Evolutionary conservation across 768 basidiomycete genomes (phyloP).

Genomic region (Postia placenta): DNA sequence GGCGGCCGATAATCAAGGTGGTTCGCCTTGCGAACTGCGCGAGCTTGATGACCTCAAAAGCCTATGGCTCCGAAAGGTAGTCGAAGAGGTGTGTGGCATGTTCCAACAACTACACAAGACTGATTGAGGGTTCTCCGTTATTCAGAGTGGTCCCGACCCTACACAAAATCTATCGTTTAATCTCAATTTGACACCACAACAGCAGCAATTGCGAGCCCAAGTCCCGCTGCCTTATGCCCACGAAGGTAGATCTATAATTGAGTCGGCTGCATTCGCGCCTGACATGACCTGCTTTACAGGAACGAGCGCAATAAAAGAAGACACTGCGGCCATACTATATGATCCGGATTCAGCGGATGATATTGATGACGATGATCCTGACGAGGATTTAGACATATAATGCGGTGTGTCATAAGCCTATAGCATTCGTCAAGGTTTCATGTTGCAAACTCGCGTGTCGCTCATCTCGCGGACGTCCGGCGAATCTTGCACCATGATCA

Average conservation of each 20-base stretch:
- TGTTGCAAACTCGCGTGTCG: no score
- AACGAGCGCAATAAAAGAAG: slow-evolving; percentile 22
- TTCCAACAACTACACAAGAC: not conserved
- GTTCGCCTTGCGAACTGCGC: slow-evolving; percentile 38
- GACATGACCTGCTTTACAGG: slow-evolving; percentile 26
- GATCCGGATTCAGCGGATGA: slow-evolving; percentile 94
- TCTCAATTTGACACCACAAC: slow-evolving; percentile 74
- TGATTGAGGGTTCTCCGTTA: not conserved
- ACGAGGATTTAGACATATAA: slow-evolving; percentile 87
- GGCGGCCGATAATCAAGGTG: slow-evolving; percentile 25
- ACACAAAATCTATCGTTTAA: slow-evolving; percentile 82
- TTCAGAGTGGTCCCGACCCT: slow-evolving; percentile 42
- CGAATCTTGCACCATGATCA: no score
- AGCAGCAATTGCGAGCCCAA: slow-evolving; percentile 70
- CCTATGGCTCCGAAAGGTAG: slow-evolving; percentile 35
- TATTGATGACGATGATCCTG: slow-evolving; percentile 93
- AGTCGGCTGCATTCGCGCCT: not conserved
- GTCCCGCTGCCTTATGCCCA: slow-evolving; percentile 91
- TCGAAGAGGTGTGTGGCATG: slow-evolving; percentile 10
- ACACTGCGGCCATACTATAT: slow-evolving; percentile 62
- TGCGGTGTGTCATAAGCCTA: no score
- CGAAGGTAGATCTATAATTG: slow-evolving; percentile 49
- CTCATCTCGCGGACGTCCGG: no score
- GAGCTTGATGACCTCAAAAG: slow-evolving; percentile 46
- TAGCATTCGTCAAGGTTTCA: no score